phyloP scores from a whole-genome alignment of 169 alveolate species.

The Neospora caninum region DNA sequence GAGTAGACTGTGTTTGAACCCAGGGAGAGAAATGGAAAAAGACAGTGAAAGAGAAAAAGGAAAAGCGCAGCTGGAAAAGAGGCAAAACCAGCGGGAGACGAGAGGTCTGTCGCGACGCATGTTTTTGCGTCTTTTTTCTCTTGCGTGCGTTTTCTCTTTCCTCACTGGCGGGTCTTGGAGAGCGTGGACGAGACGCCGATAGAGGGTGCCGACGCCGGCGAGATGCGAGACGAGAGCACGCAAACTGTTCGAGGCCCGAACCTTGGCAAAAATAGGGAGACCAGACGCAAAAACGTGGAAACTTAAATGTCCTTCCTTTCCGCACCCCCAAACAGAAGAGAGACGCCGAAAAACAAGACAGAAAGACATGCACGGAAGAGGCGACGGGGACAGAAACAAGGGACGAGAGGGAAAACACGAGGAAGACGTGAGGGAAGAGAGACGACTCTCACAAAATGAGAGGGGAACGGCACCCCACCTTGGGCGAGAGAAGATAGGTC shows the following conservation, averaged over 20 bases:
- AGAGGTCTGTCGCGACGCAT: too few species aligned
- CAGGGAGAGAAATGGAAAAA: too few species aligned
- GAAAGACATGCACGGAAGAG: background rate
- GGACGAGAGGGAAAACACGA: too few species aligned
- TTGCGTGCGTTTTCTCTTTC: background rate
- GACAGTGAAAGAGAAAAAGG: too few species aligned
- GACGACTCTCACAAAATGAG: too few species aligned
- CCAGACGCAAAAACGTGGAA: background rate
- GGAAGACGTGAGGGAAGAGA: too few species aligned
- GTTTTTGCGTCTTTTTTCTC: too few species aligned
- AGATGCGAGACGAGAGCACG: constrained; percentile 25
- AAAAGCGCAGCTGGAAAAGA: too few species aligned
- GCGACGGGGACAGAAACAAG: too few species aligned
- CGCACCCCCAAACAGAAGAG: background rate
- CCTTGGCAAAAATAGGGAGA: background rate
- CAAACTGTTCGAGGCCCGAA: constrained; percentile 32
- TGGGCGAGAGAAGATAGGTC: constrained; percentile 19
- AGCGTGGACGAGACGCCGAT: constrained; percentile 16
- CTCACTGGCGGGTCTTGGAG: background rate
- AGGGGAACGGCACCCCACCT: too few species aligned
- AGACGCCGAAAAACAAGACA: background rate
- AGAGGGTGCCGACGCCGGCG: constrained; percentile 19
- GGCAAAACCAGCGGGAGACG: too few species aligned
- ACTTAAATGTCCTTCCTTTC: background rate
- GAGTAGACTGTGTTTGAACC: too few species aligned